phyloP scores from a whole-genome alignment of 768 basidiomycete species.

The Trametes elegans region DNA sequence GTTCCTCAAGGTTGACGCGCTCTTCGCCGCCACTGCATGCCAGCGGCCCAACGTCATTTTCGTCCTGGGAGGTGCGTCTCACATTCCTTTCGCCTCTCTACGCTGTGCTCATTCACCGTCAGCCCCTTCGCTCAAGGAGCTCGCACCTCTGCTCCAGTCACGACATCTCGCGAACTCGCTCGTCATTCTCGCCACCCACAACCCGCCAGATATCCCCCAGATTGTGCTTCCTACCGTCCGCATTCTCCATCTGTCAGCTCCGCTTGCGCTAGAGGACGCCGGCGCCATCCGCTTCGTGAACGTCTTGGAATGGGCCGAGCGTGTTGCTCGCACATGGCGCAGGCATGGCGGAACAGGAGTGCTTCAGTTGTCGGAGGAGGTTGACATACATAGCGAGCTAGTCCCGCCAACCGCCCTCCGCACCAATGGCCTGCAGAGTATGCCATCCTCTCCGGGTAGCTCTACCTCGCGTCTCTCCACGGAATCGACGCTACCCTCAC shows the following conservation, averaged over 20 bases:
- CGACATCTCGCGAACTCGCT: conserved; percentile 36
- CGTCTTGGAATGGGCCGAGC: conserved; percentile 41
- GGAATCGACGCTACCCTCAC: conserved; percentile 5
- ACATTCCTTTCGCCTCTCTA: background rate
- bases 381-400: conserved; percentile 26
- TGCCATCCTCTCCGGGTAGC: conserved; percentile 23
- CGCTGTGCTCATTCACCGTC: background rate
- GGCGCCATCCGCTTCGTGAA: conserved; percentile 36
- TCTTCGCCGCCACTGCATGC: conserved; percentile 21
- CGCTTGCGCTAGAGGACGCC: conserved; percentile 32
- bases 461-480: conserved; percentile 19
- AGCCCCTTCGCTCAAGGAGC: conserved; percentile 34
- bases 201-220: conserved; percentile 30
- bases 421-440: conserved; percentile 21
- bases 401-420: conserved; percentile 26
- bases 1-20: conserved; percentile 26
- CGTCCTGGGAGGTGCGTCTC: conserved; percentile 36
- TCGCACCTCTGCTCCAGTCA: conserved; percentile 35
- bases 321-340: conserved; percentile 37
- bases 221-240: conserved; percentile 32
- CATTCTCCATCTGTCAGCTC: conserved; percentile 33
- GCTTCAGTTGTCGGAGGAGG: conserved; percentile 25
- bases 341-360: conserved; percentile 30
- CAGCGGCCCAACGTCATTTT: conserved; percentile 35
- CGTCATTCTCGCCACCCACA: conserved; percentile 37